Evolutionary conservation across 2,329 filamentous ascomycete genomes (phyloP), one percentile per base, ranked within the genome.

Genomic region (Amauroascus verrucosus): DNA sequence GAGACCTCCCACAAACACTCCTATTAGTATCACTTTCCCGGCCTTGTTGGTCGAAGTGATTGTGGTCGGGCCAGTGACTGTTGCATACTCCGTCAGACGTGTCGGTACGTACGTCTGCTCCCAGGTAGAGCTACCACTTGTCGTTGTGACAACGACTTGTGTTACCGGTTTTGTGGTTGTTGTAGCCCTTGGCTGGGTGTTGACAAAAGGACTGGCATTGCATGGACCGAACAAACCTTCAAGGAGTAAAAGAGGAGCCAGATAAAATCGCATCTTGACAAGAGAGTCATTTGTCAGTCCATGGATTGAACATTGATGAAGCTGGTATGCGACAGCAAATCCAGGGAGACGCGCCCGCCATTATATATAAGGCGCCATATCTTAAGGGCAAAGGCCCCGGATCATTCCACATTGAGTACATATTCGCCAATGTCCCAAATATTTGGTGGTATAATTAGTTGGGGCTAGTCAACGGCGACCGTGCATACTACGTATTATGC

Each of bases 1-100:
- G 40, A 51, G 49, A 6, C 49, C 49, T 9, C 49, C 49, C 20
- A 30, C 49, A 16, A 51, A 51, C 2, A 51, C 32, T 24, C 26
- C 49, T 24, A 51, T 26, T 4, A 51, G 13, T 28, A 37, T 18
- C 1, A 26, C 28, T 18, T 51, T 44, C 3, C 49, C 49, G 5
- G 49, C 49, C 3, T 45, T 45, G 16, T 51, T 30, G 4, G 49
- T 45, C 8, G 49, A 22, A 32, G 49, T 51, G 28, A 51, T 26
- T 24, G 49, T 51, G 2, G 26, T 51, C 24, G 49, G 40, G 11
- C 38, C 40, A 26, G 38, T 51, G 35, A 20, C 28, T 3, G 49
- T 35, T 20, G 30, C 49, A 37, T 51, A 51, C 11, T 33, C 40
- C 13, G 38, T 45, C 28, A 51, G 28, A 22, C 26, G n/a, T 16